These are phyloP conservation scores for Pyrenophora teres DNA, from an alignment of 2,329 filamentous ascomycete genomes.

Conservation along the genomic window DNA sequence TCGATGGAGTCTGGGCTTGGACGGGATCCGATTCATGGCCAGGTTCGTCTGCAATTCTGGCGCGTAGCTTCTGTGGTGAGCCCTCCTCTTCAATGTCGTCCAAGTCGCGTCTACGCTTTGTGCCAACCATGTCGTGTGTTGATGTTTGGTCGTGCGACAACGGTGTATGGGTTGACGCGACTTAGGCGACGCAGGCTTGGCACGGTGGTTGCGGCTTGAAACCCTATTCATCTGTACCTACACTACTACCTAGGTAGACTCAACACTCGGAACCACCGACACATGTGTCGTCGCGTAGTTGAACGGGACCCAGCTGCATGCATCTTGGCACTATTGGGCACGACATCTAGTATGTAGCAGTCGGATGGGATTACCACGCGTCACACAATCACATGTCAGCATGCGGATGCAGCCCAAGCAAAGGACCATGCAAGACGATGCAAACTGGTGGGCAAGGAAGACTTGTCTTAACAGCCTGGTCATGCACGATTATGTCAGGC, in stretches of 20 bases:
- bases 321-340: no score
- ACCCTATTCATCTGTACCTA: background rate
- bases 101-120: slow-evolving; percentile 37
- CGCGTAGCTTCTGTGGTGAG: slow-evolving; percentile 36
- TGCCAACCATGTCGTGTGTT: slow-evolving; percentile 34
- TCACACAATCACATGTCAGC: no score
- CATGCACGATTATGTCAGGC: slow-evolving; percentile 15
- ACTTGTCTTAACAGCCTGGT: slow-evolving; percentile 1
- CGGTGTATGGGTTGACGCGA: slow-evolving; percentile 23
- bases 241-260: no score
- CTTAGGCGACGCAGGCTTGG: slow-evolving; percentile 26
- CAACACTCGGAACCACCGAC: no score
- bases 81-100: slow-evolving; percentile 25
- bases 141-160: slow-evolving; percentile 6
- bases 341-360: no score
- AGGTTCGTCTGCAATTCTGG: slow-evolving; percentile 17
- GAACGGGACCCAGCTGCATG: no score
- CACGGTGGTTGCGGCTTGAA: slow-evolving; percentile 3
- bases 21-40: slow-evolving; percentile 26
- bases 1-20: slow-evolving; percentile 40
- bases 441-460: slow-evolving; percentile 15
- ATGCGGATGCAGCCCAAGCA: background rate
- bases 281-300: no score
- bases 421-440: background rate
- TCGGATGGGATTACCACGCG: background rate